A percentile compares a stretch with the other conserved stretches of the same genome.
Conservation (phyloP, 345 rosid species). For the Kandelia obovata region DNA sequence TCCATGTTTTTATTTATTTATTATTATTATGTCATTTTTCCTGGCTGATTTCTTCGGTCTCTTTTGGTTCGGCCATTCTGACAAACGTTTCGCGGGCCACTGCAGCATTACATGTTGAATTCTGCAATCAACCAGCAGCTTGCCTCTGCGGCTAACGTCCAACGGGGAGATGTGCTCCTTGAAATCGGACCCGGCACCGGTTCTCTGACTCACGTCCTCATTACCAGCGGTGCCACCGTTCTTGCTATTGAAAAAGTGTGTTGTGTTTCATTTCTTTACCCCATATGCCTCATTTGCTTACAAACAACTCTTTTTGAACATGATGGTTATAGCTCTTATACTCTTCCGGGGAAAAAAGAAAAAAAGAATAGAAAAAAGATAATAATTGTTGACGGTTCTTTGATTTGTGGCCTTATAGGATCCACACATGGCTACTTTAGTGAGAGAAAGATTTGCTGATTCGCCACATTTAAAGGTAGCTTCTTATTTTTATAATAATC, state of each 20-base stretch:
- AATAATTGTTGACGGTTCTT: background rate
- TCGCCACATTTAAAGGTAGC: slow-evolving; percentile 54
- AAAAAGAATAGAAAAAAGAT: too few relatives aligned
- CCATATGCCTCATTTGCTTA: too few relatives aligned
- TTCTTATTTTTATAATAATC: background rate
- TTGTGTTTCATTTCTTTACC: background rate
- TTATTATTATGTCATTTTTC: background rate
- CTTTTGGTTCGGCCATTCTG: slow-evolving; percentile 8
- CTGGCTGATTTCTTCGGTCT: background rate
- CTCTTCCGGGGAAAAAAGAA: too few relatives aligned
- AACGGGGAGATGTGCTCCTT: slow-evolving; percentile 75
- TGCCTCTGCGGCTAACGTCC: slow-evolving; percentile 47
- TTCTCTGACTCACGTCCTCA: slow-evolving; percentile 73
- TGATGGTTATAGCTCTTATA: too few relatives aligned
- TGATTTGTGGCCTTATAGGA: slow-evolving; percentile 43
- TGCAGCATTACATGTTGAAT: slow-evolving; percentile 93
- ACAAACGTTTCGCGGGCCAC: slow-evolving; percentile 22
- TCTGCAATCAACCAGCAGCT: slow-evolving; percentile 69
- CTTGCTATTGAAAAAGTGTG: slow-evolving; percentile 79
- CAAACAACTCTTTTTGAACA: too few relatives aligned
- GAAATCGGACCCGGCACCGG: slow-evolving; percentile 98
- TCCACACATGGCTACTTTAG: slow-evolving; percentile 75
- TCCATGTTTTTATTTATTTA: background rate
- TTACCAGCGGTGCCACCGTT: slow-evolving; percentile 62
- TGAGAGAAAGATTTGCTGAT: slow-evolving; percentile 59